Evolutionary conservation across 805 yeast species (phyloP), one percentile per base, ranked within the genome.

Genomic region (Wickerhamiella australiensis): DNA sequence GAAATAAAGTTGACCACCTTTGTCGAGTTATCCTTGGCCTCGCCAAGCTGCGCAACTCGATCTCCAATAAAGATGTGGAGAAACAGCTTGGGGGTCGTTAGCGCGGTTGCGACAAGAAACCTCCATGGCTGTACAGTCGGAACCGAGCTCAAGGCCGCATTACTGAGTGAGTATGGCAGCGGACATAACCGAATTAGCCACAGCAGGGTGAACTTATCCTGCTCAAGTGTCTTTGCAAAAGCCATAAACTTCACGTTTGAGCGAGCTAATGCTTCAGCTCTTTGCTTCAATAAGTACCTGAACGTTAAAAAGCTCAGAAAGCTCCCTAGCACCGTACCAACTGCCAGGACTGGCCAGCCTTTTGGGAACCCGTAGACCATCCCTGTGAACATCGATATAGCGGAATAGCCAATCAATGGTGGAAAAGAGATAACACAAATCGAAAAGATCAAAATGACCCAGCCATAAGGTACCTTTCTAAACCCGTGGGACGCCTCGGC

Each of bases 141-240:
- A 12, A 90, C 76, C 1, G 94, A 81, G 8, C 95, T 92, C 56
- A 92, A 71, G 0, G 95, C 96, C 3, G 96, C 96, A 59, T 90
- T 90, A 0, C 92, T 81, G 27, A 90, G 68, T 2, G 96, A 86
- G 62, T 87, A 92, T 0, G 97, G 97, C 58, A 90, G 74, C 0
- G 98, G 98, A 57, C 96, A 86, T 51, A 90, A 64, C 50, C 96
- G 71, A 25, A 90, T 73, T 60, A 90, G 69, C 47, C 82, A 75
- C 48, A 90, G 65, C 21, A 92, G 65, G 54, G 79, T 62, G 51
- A 87, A 73, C 51, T 79, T 76, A 56, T 82, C 80, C 50, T 77
- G 75, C 51, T 85, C 94, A 52, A 90, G 64, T 3, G 85, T 82
- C 49, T 80, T 78, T 0, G 85, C 74, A 54, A 92, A 75, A 0